phyloP scores from a whole-genome alignment of 257 asterid genomes.

The Rhazya stricta region DNA sequence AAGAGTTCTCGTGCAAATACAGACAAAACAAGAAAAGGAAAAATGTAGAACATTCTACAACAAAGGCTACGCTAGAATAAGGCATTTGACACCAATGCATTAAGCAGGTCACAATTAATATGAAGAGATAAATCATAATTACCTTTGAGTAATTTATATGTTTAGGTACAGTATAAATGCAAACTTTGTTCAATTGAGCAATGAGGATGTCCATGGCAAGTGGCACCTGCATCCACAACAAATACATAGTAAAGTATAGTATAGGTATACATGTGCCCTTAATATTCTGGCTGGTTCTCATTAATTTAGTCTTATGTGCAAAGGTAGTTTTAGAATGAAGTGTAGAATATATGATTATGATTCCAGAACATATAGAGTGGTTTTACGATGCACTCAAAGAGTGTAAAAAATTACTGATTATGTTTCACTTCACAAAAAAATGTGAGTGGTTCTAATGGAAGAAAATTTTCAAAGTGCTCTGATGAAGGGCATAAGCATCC shows the following conservation, averaged over 20 bases:
- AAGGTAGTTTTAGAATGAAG: neutral
- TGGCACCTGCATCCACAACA: constrained; percentile 46
- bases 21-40: neutral
- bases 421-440: too few species aligned
- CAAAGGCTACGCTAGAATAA: neutral
- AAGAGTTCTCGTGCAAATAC: constrained; percentile 1
- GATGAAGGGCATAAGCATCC: neutral
- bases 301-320: neutral
- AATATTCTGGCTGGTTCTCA: neutral
- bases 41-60: neutral
- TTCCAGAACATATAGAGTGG: neutral
- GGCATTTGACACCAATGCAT: neutral
- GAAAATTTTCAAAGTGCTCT: neutral
- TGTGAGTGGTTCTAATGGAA: too few species aligned
- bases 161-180: constrained; percentile 89
- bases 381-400: neutral
- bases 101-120: neutral
- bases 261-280: constrained; percentile 1
- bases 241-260: constrained; percentile 11
- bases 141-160: constrained; percentile 66
- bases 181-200: constrained; percentile 73
- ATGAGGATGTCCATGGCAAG: constrained; percentile 69
- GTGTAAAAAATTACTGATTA: too few species aligned
- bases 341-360: neutral
- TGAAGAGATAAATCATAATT: constrained; percentile 16